These are phyloP conservation scores for Kluyveromyces siamensis DNA, from an alignment of 805 yeast species.

Conservation along the genomic window DNA sequence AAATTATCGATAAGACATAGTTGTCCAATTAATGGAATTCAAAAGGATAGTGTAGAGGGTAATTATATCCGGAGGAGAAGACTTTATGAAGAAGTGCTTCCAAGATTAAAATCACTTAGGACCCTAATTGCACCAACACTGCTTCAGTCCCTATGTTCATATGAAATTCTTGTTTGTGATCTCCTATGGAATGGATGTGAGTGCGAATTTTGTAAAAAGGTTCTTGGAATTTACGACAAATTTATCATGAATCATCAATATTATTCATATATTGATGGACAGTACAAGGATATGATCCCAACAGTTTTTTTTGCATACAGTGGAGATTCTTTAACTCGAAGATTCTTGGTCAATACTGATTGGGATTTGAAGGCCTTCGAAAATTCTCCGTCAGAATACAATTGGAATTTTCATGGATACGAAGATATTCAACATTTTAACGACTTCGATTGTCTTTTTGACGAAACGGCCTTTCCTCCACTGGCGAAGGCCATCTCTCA, in stretches of 20 bases:
- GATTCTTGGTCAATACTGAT: conserved; percentile 22
- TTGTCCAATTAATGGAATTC: conserved; percentile 48
- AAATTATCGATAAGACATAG: conserved; percentile 47
- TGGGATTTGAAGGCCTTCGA: conserved; percentile 27
- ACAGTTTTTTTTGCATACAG: conserved; percentile 47
- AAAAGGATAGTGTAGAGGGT: conserved; percentile 64
- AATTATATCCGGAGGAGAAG: conserved; percentile 53
- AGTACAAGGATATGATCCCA: conserved; percentile 52
- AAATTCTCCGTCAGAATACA: conserved; percentile 26
- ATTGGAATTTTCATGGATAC: conserved; percentile 45
- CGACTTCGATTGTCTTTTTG: conserved; percentile 34
- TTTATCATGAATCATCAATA: conserved; percentile 58
- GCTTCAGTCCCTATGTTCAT: conserved; percentile 51
- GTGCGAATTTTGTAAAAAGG: conserved; percentile 46
- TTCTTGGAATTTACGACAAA: conserved; percentile 45
- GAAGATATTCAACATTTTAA: conserved; percentile 34
- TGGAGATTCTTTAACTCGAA: conserved; percentile 34
- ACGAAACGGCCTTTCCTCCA: conserved; percentile 35
- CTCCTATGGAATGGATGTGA: conserved; percentile 72
- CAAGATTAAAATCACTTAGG: conserved; percentile 34
- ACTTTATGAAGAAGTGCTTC: conserved; percentile 41
- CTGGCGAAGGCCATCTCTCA: conserved; percentile 37
- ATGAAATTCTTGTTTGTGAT: conserved; percentile 63
- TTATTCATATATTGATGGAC: conserved; percentile 37
- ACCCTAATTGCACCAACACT: conserved; percentile 49